These are phyloP conservation scores for Zasmidium citrigriseum DNA, from an alignment of 2,329 filamentous ascomycete species.

Conservation along the genomic window DNA sequence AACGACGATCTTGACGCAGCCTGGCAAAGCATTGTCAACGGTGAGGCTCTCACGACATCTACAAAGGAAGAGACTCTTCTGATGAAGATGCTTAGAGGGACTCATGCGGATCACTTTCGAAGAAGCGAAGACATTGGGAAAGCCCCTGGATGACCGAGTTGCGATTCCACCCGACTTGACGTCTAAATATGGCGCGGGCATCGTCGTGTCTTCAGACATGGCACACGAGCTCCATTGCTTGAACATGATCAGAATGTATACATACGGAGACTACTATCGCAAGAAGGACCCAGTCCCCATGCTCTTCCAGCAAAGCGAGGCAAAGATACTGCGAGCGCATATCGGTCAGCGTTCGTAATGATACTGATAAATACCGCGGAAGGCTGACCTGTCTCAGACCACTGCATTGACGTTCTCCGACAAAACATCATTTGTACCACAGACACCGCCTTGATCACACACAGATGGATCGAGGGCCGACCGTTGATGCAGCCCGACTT, in stretches of 20 bases:
- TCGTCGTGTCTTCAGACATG: neutral
- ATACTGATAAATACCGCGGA: neutral
- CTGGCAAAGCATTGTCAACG: neutral
- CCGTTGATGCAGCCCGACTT: neutral
- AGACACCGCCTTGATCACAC: neutral
- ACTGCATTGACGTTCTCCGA: neutral
- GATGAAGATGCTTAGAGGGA: neutral
- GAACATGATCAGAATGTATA: neutral
- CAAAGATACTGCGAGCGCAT: neutral
- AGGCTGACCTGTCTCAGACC: neutral
- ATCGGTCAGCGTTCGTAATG: neutral
- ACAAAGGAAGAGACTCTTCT: neutral
- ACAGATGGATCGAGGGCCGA: neutral
- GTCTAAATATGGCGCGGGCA: neutral
- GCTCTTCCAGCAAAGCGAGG: neutral
- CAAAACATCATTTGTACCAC: neutral
- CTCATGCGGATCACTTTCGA: neutral
- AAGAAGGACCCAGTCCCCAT: neutral
- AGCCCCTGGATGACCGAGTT: neutral
- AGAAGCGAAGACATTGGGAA: neutral
- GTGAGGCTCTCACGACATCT: neutral
- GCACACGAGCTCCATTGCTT: neutral
- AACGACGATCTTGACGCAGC: neutral
- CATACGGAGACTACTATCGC: neutral
- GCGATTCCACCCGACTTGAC: neutral